Conservation (phyloP, 1,284 basidiomycete genomes). For the Pyrrhoderma lamaoense region DNA sequence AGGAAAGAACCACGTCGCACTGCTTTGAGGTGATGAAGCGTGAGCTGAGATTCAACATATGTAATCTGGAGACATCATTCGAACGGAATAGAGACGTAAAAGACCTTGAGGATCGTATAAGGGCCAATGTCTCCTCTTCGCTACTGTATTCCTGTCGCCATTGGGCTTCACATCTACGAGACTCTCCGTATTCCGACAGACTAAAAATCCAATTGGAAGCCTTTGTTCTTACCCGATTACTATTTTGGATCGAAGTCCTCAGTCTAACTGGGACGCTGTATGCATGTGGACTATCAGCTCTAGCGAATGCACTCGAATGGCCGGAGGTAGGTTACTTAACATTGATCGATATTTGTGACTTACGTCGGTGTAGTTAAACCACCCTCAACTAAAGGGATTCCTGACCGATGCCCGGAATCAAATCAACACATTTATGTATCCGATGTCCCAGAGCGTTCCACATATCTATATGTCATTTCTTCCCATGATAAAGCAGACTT, state of each 20-base stretch:
- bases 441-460: not conserved
- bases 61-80: slow-evolving; percentile 6
- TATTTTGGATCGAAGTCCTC: slow-evolving; percentile 4
- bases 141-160: not conserved
- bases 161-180: slow-evolving; percentile 5
- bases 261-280: not conserved
- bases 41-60: slow-evolving; percentile 20
- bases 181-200: not conserved
- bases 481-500: not conserved
- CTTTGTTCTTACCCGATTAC: too few species aligned
- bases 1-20: not conserved
- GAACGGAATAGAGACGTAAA: not conserved
- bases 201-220: not conserved
- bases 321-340: not conserved
- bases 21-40: slow-evolving; percentile 5
- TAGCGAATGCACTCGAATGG: not conserved
- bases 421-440: not conserved
- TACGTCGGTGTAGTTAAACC: not conserved
- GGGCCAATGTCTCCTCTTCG: not conserved
- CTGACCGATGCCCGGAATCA: not conserved
- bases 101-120: not conserved
- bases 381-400: not conserved
- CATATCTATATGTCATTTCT: not conserved
- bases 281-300: not conserved
- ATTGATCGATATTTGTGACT: not conserved